Conservation (phyloP, 305 asterid species). For the Petunia hybrid region DNA sequence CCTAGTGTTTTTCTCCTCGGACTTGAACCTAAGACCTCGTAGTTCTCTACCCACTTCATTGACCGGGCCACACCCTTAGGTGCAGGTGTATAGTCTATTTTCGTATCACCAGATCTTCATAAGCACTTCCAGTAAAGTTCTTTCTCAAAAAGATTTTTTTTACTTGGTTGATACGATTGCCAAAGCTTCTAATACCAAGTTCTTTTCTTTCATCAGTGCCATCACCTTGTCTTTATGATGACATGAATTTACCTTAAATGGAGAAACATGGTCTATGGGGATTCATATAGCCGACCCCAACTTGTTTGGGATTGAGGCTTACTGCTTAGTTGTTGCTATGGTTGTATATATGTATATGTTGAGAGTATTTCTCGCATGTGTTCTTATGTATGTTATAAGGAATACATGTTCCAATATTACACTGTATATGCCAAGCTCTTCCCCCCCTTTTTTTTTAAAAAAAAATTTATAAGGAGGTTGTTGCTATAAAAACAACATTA, state of each 20-base stretch:
- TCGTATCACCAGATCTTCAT: neutral
- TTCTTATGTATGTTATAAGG: neutral
- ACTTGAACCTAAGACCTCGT: too few species aligned
- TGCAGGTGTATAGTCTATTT: too few species aligned
- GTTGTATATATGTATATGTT: neutral
- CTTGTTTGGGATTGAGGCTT: too few species aligned
- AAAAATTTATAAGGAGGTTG: too few species aligned
- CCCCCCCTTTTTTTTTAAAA: too few species aligned
- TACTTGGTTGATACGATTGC: neutral
- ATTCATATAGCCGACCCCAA: too few species aligned
- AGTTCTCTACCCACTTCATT: too few species aligned
- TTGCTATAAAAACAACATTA: conserved; percentile 1
- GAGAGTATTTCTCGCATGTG: neutral
- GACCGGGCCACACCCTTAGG: too few species aligned
- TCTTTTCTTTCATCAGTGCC: conserved; percentile 2
- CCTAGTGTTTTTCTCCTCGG: too few species aligned
- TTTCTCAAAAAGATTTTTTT: neutral
- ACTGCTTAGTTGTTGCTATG: neutral
- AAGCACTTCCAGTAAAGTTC: too few species aligned
- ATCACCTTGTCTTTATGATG: neutral
- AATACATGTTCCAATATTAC: neutral
- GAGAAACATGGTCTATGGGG: too few species aligned
- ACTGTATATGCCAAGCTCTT: neutral
- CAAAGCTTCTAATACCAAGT: neutral
- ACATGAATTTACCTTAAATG: neutral